Evolutionary conservation across 192 early-diverging fungal species (phyloP).

Genomic region (Funneliformis mosseae): DNA sequence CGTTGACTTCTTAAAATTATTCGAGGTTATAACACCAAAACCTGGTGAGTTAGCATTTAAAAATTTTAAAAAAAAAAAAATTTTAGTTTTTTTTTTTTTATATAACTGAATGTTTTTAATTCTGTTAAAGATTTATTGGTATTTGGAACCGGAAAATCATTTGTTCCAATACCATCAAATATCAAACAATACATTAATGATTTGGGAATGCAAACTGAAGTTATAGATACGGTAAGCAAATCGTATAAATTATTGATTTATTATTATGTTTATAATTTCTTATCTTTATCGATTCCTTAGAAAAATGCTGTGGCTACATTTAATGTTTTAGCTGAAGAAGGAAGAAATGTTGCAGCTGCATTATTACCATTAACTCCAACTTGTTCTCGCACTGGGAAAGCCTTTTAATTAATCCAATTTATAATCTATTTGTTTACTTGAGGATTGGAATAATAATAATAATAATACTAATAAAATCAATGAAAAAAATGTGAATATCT

Average conservation of each 20-base stretch:
- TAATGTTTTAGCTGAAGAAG: slow-evolving; percentile 62
- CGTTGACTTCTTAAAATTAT: slow-evolving; percentile 53
- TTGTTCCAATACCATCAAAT: slow-evolving; percentile 53
- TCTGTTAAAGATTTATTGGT: slow-evolving; percentile 53
- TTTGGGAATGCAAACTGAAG: slow-evolving; percentile 60
- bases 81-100: background rate
- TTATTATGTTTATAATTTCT: background rate
- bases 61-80: background rate
- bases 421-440: no score
- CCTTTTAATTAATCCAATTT: no score
- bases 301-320: slow-evolving; percentile 59
- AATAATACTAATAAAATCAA: background rate
- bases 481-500: no score
- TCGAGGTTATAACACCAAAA: slow-evolving; percentile 56
- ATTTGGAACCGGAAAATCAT: slow-evolving; percentile 58
- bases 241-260: background rate
- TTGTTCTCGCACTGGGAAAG: background rate
- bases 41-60: slow-evolving; percentile 48
- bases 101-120: slow-evolving; percentile 7
- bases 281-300: slow-evolving; percentile 39
- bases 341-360: slow-evolving; percentile 57
- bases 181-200: slow-evolving; percentile 51
- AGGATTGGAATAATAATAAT: background rate
- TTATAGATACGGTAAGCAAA: slow-evolving; percentile 59
- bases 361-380: slow-evolving; percentile 51